Base-by-base conservation (phyloP, 2,329 filamentous ascomycete species). In the Epichloe festucae region DNA sequence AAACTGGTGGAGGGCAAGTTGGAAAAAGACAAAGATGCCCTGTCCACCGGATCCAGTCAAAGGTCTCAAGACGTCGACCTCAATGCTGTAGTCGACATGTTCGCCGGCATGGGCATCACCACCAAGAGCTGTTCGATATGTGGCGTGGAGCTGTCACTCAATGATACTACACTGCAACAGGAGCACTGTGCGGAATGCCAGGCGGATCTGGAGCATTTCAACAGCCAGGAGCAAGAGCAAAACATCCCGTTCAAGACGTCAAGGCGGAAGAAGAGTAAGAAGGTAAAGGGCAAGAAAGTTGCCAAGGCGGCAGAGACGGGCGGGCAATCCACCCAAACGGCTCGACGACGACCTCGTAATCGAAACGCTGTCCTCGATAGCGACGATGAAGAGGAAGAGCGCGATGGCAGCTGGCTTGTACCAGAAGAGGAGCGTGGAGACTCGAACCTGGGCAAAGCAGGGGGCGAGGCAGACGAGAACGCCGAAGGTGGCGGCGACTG, bases 391-490 rank as follows among this genome's bases (percentile, higher is more conserved):
- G 82, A 85, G 23, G 83, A 85, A 23, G 82, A 84, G 21, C 81
- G 77, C 5, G 81, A 87, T 52, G 87, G 80, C 12, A 85, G 87
- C 58, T 95, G 89, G 89, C 73, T 95, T 42, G 86, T 90, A 3
- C 76, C 81, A 0, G 82, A 85, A 52, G 74, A 78, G 10, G 74
- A 93, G 61, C 81, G 77, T 44, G 73, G 76, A 0, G 63, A 73
- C 1, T 62, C 82, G 4, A 72, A 73, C n/a, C 73, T 90, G 15
- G 87, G 86, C 46, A 85, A 83, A 63, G 85, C 87, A 44, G 89
- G 88, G n/a, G 88, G 87, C 4, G 79, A 81, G n/a, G 85, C 89
- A 49, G 88, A 95, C 56, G 89, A 95, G 65, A 81, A 95, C 62
- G 87, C 85, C 2, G 90, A 95, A 63, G 89, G 89, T 2, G 88